Evolutionary conservation across 805 yeast species (phyloP).

Genomic region (Komagataella mondaviorum): DNA sequence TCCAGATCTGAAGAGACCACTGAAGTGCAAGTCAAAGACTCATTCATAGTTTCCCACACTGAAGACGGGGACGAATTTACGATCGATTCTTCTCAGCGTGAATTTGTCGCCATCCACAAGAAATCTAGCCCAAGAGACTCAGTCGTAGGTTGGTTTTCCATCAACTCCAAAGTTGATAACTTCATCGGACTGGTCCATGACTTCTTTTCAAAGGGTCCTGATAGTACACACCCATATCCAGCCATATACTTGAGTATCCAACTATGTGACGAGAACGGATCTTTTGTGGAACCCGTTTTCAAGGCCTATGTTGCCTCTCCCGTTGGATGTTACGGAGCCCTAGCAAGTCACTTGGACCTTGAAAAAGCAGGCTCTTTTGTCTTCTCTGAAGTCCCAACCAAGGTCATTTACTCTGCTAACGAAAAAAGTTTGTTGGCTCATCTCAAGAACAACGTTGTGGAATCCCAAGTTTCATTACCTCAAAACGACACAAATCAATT

Average conservation of each 20-base stretch:
- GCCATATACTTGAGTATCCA: constrained; percentile 71
- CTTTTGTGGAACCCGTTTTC: constrained; percentile 39
- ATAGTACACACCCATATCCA: constrained; percentile 61
- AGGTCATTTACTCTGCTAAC: constrained; percentile 38
- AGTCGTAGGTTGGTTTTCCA: constrained; percentile 79
- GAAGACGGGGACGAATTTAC: constrained; percentile 67
- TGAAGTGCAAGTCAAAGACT: constrained; percentile 57
- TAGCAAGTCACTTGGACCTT: constrained; percentile 21
- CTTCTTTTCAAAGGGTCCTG: constrained; percentile 56
- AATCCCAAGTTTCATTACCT: constrained; percentile 16
- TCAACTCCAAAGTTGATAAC: constrained; percentile 44
- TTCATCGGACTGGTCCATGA: constrained; percentile 72
- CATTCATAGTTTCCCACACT: constrained; percentile 70
- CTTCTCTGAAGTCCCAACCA: constrained; percentile 66
- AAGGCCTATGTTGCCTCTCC: constrained; percentile 69
- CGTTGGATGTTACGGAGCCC: constrained; percentile 38
- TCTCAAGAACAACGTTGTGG: constrained; percentile 11
- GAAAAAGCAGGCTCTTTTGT: constrained; percentile 37
- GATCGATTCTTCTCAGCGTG: constrained; percentile 60
- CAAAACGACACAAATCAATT: constrained; percentile 30
- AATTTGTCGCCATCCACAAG: constrained; percentile 58
- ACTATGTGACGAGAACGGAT: constrained; percentile 32
- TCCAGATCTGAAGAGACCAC: constrained; percentile 73
- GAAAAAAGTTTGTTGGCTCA: constrained; percentile 45
- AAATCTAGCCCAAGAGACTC: constrained; percentile 67